phyloP scores from a whole-genome alignment of 2,329 filamentous ascomycete genomes.

The Colletotrichum sp. region DNA sequence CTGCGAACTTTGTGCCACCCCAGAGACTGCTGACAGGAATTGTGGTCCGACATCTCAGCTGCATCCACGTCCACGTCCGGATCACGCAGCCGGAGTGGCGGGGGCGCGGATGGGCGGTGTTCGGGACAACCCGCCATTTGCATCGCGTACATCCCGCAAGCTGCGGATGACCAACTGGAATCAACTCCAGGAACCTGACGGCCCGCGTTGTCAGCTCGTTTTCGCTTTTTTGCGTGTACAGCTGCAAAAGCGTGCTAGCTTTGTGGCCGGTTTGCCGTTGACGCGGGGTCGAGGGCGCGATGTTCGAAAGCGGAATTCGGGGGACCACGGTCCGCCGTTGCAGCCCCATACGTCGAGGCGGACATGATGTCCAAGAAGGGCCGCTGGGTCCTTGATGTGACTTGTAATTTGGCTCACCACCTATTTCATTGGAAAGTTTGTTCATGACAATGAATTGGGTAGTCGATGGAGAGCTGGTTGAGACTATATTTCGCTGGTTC shows the following conservation, averaged over 20 bases:
- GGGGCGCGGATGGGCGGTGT: background rate
- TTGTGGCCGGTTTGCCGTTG: background rate
- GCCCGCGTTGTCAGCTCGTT: background rate
- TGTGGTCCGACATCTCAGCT: background rate
- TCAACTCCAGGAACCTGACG: background rate
- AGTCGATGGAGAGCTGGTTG: background rate
- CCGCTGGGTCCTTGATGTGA: background rate
- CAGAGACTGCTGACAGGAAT: background rate
- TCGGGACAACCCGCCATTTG: background rate
- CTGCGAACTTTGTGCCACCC: background rate
- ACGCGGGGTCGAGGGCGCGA: background rate
- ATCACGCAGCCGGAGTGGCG: background rate
- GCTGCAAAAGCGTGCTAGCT: background rate
- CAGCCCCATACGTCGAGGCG: conserved; percentile 5
- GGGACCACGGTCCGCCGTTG: conserved; percentile 9
- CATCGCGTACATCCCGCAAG: background rate
- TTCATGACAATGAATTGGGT: background rate
- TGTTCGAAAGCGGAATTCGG: conserved; percentile 16
- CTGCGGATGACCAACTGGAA: background rate
- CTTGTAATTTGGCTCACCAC: background rate
- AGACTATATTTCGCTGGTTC: background rate
- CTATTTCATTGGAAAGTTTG: background rate
- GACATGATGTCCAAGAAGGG: background rate
- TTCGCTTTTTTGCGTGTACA: background rate
- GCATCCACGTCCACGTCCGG: background rate